Evolutionary conservation across 495 filamentous ascomycete species (phyloP).

Genomic region (Hypoxylon intermedium): DNA sequence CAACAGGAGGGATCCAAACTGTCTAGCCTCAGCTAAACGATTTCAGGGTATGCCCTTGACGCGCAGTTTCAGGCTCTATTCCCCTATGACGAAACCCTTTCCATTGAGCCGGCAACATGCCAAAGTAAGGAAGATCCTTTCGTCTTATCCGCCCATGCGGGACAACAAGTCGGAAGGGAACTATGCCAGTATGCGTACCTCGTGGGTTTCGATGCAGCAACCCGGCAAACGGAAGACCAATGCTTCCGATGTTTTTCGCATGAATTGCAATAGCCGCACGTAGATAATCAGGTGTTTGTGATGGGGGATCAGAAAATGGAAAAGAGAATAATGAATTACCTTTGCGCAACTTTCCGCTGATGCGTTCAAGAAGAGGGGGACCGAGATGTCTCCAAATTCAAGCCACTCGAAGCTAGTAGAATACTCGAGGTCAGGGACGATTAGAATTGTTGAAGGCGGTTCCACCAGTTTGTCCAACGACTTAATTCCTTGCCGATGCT

Average conservation of each 20-base stretch:
- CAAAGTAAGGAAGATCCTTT: conserved; percentile 35
- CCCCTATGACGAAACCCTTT: conserved; percentile 70
- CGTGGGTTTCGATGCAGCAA: conserved; percentile 41
- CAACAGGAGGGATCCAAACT: conserved; percentile 25
- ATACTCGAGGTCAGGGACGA: conserved; percentile 11
- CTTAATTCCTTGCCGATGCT: conserved; percentile 1
- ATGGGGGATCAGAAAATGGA: conserved; percentile 1
- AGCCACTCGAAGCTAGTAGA: conserved; percentile 1
- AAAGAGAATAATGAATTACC: conserved; percentile 21
- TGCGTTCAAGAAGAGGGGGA: not conserved
- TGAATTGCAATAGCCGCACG: not conserved
- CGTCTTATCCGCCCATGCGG: conserved; percentile 27
- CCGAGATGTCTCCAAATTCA: not conserved
- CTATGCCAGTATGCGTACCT: conserved; percentile 43
- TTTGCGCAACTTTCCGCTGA: conserved; percentile 5
- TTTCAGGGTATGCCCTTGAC: conserved; percentile 62
- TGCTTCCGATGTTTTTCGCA: conserved; percentile 26
- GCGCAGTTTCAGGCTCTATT: conserved; percentile 78
- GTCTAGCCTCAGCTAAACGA: conserved; percentile 32
- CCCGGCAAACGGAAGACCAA: conserved; percentile 37
- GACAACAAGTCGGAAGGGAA: conserved; percentile 33
- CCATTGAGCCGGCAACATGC: conserved; percentile 38
- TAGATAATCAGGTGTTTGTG: not conserved
- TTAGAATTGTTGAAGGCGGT: conserved; percentile 4
- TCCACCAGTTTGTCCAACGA: conserved; percentile 11